A percentile compares a stretch with the other conserved stretches of the same genome.
Evolutionary conservation across 305 asterid genomes (phyloP).

Genomic region (Petunia hybrid): DNA sequence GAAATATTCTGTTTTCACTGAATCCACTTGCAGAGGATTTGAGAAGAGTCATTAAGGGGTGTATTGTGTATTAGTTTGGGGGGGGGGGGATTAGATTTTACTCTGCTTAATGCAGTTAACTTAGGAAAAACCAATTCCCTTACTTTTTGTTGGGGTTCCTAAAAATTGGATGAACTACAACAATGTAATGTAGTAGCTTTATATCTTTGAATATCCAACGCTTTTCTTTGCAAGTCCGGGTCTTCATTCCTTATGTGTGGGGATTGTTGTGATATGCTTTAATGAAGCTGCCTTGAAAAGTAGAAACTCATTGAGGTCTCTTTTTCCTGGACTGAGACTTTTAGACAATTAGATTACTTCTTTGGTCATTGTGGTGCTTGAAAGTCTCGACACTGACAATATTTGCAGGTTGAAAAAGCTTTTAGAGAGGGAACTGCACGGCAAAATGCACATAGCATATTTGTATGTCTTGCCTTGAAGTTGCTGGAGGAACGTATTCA

Average conservation of each 20-base stretch:
- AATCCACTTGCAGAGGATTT: background rate
- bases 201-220: conserved; percentile 6
- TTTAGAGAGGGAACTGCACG: conserved; percentile 99
- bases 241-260: conserved; percentile 22
- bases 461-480: conserved; percentile 92
- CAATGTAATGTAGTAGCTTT: background rate
- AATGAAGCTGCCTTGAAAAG: conserved; percentile 23
- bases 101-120: background rate
- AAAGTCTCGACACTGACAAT: background rate
- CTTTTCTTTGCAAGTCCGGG: background rate
- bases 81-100: background rate
- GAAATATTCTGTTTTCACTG: background rate
- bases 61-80: background rate
- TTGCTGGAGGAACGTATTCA: conserved; percentile 90
- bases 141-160: background rate
- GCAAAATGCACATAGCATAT: conserved; percentile 97
- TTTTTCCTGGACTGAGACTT: background rate
- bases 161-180: background rate
- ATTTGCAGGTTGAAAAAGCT: conserved; percentile 92
- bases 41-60: background rate
- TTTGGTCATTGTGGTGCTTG: conserved; percentile 22
- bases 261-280: conserved; percentile 9
- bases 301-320: too few species aligned
- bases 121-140: background rate
- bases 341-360: conserved; percentile 1